Percentiles rank a stretch among this genome's conserved stretches.
Evolutionary conservation across 2,329 filamentous ascomycete genomes (phyloP).

Genomic region (Xylariaceae sp.): DNA sequence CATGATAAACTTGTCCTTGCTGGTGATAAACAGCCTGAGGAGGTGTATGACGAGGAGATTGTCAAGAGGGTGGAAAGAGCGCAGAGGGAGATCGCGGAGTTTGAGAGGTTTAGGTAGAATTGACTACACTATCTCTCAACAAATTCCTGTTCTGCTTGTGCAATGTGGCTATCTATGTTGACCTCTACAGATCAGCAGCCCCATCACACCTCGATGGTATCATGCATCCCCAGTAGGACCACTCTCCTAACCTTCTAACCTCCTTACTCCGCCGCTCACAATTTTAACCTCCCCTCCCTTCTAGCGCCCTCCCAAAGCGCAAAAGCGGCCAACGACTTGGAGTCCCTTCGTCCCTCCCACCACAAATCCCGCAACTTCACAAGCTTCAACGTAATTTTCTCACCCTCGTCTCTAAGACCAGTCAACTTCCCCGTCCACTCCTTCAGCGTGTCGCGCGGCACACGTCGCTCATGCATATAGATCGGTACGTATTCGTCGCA

Average conservation of each 20-base stretch:
- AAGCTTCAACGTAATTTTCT: constrained; percentile 59
- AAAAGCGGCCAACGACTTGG: constrained; percentile 56
- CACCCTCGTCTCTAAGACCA: constrained; percentile 53
- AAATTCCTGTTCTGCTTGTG: no score
- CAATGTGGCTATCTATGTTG: no score
- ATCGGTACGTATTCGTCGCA: constrained; percentile 60
- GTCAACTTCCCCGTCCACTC: constrained; percentile 57
- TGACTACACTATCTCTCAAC: constrained; percentile 2
- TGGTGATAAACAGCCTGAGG: constrained; percentile 61
- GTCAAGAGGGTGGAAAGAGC: constrained; percentile 64
- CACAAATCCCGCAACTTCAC: constrained; percentile 55
- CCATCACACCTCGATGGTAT: no score
- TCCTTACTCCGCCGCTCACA: no score
- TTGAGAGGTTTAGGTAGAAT: constrained; percentile 47
- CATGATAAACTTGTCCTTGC: constrained; percentile 80
- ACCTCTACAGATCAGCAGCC: no score
- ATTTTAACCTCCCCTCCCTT: constrained; percentile 36
- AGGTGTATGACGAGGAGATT: constrained; percentile 68
- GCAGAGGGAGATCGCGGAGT: constrained; percentile 62
- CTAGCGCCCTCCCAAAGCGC: constrained; percentile 56
- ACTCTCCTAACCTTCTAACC: no score
- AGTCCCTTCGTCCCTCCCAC: constrained; percentile 54
- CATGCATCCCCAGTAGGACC: no score
- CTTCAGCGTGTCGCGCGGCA: constrained; percentile 45
- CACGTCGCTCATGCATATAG: constrained; percentile 52